Conservation (phyloP, 805 yeast species). For the Huiozyma naganishii region DNA sequence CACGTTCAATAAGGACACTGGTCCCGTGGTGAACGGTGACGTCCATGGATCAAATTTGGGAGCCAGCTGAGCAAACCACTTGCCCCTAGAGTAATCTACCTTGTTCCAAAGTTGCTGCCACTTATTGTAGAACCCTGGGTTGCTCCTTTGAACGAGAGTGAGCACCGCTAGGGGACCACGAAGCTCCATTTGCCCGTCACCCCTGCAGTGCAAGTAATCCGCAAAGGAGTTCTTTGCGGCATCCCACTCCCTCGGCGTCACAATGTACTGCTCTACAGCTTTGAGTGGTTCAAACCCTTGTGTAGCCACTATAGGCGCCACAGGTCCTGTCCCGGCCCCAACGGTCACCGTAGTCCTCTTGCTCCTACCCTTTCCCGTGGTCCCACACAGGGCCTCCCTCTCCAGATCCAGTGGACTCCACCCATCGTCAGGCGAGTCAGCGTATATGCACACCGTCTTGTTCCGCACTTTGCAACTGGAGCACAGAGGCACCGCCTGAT, state of each 20-base stretch:
- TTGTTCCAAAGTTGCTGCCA: slow-evolving; percentile 15
- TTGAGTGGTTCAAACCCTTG: not conserved
- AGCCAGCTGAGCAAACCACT: slow-evolving; percentile 4
- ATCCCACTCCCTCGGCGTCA: not conserved
- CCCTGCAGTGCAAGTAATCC: slow-evolving; percentile 9
- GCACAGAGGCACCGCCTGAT: slow-evolving; percentile 19
- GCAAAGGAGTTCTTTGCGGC: slow-evolving; percentile 7
- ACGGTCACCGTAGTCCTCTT: not conserved
- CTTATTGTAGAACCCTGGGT: slow-evolving; percentile 10
- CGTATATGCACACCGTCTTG: slow-evolving; percentile 11
- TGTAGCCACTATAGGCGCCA: not conserved
- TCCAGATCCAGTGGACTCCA: not conserved
- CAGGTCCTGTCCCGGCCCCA: not conserved
- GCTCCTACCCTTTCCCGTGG: not conserved
- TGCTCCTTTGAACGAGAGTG: slow-evolving; percentile 8
- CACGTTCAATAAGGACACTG: not conserved
- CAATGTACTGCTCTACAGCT: not conserved
- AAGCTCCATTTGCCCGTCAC: slow-evolving; percentile 13
- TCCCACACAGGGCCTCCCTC: not conserved
- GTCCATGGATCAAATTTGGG: not conserved
- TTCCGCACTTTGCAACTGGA: slow-evolving; percentile 16
- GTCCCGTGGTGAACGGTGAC: not conserved
- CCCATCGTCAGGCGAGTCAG: not conserved
- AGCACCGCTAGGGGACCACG: slow-evolving; percentile 25
- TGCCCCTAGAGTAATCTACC: slow-evolving; percentile 20